Base-by-base conservation (phyloP, 1,139 yeast genomes). In the Yamadazyma siamensis region DNA sequence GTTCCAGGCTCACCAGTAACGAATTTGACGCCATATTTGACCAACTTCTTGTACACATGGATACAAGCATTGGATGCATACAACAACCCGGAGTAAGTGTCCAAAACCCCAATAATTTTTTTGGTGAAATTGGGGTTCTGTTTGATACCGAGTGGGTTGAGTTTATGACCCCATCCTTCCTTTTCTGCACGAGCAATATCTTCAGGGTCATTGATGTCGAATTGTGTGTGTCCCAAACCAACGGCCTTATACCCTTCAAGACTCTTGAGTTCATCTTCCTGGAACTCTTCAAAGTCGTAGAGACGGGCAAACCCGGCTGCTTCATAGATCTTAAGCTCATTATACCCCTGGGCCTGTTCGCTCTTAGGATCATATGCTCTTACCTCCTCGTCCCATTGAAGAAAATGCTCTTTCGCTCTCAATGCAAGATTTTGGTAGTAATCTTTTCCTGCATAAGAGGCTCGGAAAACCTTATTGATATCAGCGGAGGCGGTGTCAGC, bases 401-500 rank as follows among this genome's bases (percentile, higher is more conserved):
- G 47, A 54, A 61, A 65, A 5, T 45, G 32, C 8, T 50, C 53
- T 14, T 50, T 43, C 1, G 70, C 61, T 40, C 59, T 47, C 13
- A 53, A 41, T 1, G 71, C 68, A 36, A 68, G 46, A 16, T 54
- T 40, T 20, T 59, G 65, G 37, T 67, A 67, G 28, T 54, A 55
- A 12, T 49, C 47, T 23, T 56, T 51, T 18, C 56, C 61, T 3
- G 56, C 66, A 42, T 67, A 68, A 21, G 57, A 63, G 2, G 64
- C 55, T 27, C 74, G 46, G 26, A 68, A 54, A 11, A 64, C 47
- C 28, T 68, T 58, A 31, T 65, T 63, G 7, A 65, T 47, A 42
- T 68, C 74, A 6, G 60, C 63, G 8, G 65, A 56, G 11, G 71
- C 68, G 2, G 23, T 55, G 30, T 62, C 67, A 4, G 65, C 59